A percentile compares a stretch with the other conserved stretches of the same genome.
Conservation (phyloP, 495 filamentous ascomycete genomes). For the Pseudotulostoma volvatum region DNA sequence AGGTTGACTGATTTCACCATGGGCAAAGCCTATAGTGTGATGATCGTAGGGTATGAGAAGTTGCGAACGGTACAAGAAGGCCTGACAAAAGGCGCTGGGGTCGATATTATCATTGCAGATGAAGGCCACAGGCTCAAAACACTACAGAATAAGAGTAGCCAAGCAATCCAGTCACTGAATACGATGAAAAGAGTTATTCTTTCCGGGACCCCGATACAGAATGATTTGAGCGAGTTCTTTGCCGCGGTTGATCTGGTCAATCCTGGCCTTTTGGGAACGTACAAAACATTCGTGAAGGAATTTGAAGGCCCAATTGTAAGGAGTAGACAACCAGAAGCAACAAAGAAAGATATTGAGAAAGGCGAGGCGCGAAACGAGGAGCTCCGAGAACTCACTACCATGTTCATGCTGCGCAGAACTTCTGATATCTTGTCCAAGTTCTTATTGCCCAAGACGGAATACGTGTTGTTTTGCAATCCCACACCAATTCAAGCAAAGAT, state of each 20-base stretch:
- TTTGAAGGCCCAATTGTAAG: slow-evolving; percentile 60
- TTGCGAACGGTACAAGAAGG: slow-evolving; percentile 52
- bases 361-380: slow-evolving; percentile 55
- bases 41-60: slow-evolving; percentile 78
- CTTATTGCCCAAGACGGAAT: slow-evolving; percentile 63
- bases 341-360: slow-evolving; percentile 49
- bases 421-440: slow-evolving; percentile 58
- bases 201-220: slow-evolving; percentile 66
- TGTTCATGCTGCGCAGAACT: slow-evolving; percentile 65
- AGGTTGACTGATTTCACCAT: slow-evolving; percentile 58
- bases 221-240: slow-evolving; percentile 66
- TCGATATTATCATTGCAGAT: slow-evolving; percentile 70
- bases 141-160: slow-evolving; percentile 62
- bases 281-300: slow-evolving; percentile 51
- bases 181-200: slow-evolving; percentile 52
- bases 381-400: slow-evolving; percentile 46
- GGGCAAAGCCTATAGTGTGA: slow-evolving; percentile 57
- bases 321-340: slow-evolving; percentile 56
- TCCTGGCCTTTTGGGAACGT: slow-evolving; percentile 51
- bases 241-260: slow-evolving; percentile 70
- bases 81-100: slow-evolving; percentile 41
- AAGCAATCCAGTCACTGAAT: slow-evolving; percentile 57
- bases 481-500: slow-evolving; percentile 50
- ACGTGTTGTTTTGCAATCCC: slow-evolving; percentile 60
- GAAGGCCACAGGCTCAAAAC: slow-evolving; percentile 74